Base-by-base conservation (phyloP, 176 grass and related monocot genomes). In the Raddia distichophylla region DNA sequence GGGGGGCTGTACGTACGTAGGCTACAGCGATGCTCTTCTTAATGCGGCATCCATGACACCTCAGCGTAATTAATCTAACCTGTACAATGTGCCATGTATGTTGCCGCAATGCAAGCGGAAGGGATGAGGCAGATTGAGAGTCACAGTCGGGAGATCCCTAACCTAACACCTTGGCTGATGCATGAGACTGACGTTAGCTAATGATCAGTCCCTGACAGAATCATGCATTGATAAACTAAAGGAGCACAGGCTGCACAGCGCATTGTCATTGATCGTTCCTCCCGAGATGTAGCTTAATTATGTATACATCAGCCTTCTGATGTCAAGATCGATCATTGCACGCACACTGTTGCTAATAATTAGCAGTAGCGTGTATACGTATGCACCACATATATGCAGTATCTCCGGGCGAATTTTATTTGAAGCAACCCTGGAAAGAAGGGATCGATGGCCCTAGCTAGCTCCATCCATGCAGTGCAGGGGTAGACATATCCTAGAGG, bases 121-220 rank as follows among this genome's bases (percentile, higher is more conserved):
- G 43, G 37, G 69, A 35, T 34, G 54, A 85, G 56, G 56, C 46
- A 63, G 66, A 78, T 18, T 6, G 18, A 18, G 9, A 12, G 83
- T 78, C 83, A 62, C 5, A 54, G 33, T 67, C 76, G 13, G 19
- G 35, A 27, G 5, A 76, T 61, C 8, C 58, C 12, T 48, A 52
- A 5, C 37, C 50, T 72, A 46, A 4, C 2, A 60, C 22, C 7
- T 27, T 12, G 2, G 37, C 5, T 44, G 40, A 61, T 67, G 76
- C 3, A 40, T 40, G 37, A 54, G 9, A 79, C 17, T 15, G 76
- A 79, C 52, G 60, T 6, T 73, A 55, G 4, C 9, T 40, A 27
- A 27, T 40, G 4, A 5, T 40, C 37, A 5, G 4, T 40, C 37
- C 49, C 4, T 54, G 51, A 10, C 43, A 19, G 55, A 20, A 0